Evolutionary conservation across 2,329 filamentous ascomycete species (phyloP).

Genomic region (Raffaelea albimanens): DNA sequence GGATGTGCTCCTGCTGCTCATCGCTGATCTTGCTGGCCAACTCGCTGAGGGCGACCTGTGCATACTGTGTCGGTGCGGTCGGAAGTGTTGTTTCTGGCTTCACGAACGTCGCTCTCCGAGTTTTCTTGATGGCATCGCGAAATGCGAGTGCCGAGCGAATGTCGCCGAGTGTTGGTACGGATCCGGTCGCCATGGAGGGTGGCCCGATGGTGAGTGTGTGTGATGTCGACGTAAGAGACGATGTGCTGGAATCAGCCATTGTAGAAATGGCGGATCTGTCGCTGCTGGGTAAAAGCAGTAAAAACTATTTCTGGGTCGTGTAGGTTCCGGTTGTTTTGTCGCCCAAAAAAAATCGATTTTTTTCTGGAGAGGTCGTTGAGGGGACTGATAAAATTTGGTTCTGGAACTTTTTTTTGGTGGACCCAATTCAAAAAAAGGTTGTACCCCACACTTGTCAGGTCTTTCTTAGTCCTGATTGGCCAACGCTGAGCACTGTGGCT

Average conservation of each 20-base stretch:
- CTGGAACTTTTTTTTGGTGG: no score
- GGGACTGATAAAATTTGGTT: no score
- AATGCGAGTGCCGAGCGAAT: slow-evolving; percentile 36
- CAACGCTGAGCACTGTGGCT: no score
- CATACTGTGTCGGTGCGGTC: slow-evolving; percentile 59
- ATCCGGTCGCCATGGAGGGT: slow-evolving; percentile 16
- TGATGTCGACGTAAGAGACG: slow-evolving; percentile 54
- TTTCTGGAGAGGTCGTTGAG: no score
- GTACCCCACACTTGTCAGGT: no score
- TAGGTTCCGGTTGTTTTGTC: no score
- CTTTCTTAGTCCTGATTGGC: no score
- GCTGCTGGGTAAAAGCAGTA: background rate
- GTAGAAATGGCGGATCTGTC: background rate
- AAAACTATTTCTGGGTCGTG: no score
- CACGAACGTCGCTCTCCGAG: slow-evolving; percentile 74
- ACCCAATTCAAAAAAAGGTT: no score
- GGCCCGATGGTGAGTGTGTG: slow-evolving; percentile 34
- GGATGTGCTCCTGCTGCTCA: slow-evolving; percentile 59
- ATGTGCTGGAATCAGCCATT: slow-evolving; percentile 35
- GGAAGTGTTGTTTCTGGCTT: slow-evolving; percentile 60
- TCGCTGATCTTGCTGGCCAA: slow-evolving; percentile 67
- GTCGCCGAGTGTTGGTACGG: slow-evolving; percentile 10
- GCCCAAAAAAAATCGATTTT: no score
- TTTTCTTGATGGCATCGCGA: slow-evolving; percentile 47
- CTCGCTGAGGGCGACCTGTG: slow-evolving; percentile 72